Base-by-base conservation (phyloP, 73 alveolate genomes). In the Stentor coeruleus region DNA sequence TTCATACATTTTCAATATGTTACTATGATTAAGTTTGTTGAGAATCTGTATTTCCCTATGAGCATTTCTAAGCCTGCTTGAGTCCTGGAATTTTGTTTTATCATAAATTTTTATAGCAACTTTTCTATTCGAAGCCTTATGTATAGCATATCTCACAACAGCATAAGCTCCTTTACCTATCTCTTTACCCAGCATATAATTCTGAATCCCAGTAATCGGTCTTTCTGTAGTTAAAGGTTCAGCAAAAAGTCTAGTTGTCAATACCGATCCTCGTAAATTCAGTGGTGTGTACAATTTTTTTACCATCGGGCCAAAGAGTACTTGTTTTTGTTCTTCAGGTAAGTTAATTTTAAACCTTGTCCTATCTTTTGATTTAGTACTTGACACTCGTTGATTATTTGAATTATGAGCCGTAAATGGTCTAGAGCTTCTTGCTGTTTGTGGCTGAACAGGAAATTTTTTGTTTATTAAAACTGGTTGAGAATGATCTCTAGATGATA, bases 91-190 rank as follows among this genome's bases (percentile, higher is more conserved):
- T 35, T 60, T 60, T 28, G 28, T 6, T 26, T 60, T 60, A 26
- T 60, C 80, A 26, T 60, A 92, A 15, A 90, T 87, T 77, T 92
- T 92, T 35, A 90, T 81, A 28, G 97, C 97, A 36, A 90, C 88
- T 36, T 84, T 83, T 40, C 87, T 58, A 41, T 80, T 91, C 6
- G 93, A 55, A 3, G 39, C 76, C 80, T 90, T 84, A 38, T 90
- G 87, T 35, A 83, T 33, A 0, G 91, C 93, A 3, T 75, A 33
- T 87, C 91, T 90, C 26, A 92, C 97, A 2, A 84, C 86, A 0
- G 96, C 97, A 84, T 92, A 92, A 38, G 97, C 97, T 3, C 97
- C 97, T 79, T 90, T 59, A 0, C 97, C 97, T 15, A 92, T 90
- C 0, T 80, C 42, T 74, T 90, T 82, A 14, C 97, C 97, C 2